Conservation (phyloP, 2,329 filamentous ascomycete species). For the Trichocomaceae sp. region DNA sequence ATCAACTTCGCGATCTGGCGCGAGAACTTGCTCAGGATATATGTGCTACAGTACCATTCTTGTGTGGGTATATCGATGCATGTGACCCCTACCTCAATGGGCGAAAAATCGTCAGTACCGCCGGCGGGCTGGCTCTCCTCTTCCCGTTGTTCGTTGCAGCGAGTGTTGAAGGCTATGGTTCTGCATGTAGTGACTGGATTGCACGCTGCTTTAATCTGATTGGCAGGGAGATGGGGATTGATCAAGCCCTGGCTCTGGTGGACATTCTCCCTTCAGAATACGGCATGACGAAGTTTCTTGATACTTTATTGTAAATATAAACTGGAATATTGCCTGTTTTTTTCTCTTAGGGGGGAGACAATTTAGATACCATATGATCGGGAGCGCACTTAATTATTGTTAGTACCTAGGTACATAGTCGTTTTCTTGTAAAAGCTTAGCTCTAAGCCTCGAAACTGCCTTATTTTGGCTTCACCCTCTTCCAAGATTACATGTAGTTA, state of each 20-base stretch:
- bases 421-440: too few species aligned
- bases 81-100: constrained; percentile 12
- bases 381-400: too few species aligned
- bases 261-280: constrained; percentile 22
- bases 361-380: background rate
- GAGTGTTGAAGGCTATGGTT: constrained; percentile 23
- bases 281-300: background rate
- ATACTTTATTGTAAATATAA: constrained; percentile 1
- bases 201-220: constrained; percentile 27
- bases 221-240: constrained; percentile 31
- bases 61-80: constrained; percentile 24
- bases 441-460: too few species aligned
- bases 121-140: constrained; percentile 30
- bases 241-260: constrained; percentile 32
- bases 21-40: constrained; percentile 30
- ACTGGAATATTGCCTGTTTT: background rate
- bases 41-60: constrained; percentile 32
- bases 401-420: too few species aligned
- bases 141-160: constrained; percentile 35
- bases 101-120: constrained; percentile 19
- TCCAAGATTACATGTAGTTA: too few species aligned
- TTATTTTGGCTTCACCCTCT: too few species aligned
- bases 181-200: constrained; percentile 28
- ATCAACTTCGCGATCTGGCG: constrained; percentile 23
- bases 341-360: background rate